Evolutionary conservation across 2,329 filamentous ascomycete genomes (phyloP).

Genomic region (Trichoderma semiorbis): DNA sequence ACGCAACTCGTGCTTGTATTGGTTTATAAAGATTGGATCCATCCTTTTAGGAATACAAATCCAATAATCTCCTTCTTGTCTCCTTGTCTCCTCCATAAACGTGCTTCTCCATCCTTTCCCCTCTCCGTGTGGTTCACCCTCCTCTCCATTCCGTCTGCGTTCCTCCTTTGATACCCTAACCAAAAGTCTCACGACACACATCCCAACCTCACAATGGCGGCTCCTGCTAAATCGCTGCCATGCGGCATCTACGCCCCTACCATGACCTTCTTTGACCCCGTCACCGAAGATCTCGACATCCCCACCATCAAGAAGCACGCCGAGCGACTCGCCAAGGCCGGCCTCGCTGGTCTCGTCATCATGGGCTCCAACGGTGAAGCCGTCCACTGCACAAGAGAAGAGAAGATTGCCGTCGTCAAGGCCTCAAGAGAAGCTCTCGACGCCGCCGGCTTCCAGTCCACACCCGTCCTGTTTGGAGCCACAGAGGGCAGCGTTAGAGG

Average conservation of each 20-base stretch:
- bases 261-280: conserved; percentile 84
- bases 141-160: background rate
- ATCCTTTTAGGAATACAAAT: background rate
- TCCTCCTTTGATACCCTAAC: background rate
- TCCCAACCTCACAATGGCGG: conserved; percentile 23
- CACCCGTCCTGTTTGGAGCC: conserved; percentile 80
- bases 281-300: conserved; percentile 81
- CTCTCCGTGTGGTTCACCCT: background rate
- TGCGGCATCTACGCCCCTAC: conserved; percentile 85
- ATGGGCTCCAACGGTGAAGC: conserved; percentile 93
- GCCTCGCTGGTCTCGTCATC: conserved; percentile 76
- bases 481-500: conserved; percentile 78
- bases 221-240: conserved; percentile 55
- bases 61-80: too few relatives aligned
- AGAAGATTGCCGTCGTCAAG: conserved; percentile 70
- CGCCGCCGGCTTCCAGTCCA: conserved; percentile 68
- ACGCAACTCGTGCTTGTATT: background rate
- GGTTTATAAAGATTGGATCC: background rate
- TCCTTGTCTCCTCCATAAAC: background rate
- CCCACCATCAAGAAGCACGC: conserved; percentile 76
- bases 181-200: background rate
- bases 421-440: conserved; percentile 80
- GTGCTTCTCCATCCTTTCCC: background rate
- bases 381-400: conserved; percentile 74
- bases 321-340: conserved; percentile 70